A percentile compares a stretch with the other conserved stretches of the same genome.
Conservation (phyloP, 805 yeast species). For the Tetrapisispora fleetii region DNA sequence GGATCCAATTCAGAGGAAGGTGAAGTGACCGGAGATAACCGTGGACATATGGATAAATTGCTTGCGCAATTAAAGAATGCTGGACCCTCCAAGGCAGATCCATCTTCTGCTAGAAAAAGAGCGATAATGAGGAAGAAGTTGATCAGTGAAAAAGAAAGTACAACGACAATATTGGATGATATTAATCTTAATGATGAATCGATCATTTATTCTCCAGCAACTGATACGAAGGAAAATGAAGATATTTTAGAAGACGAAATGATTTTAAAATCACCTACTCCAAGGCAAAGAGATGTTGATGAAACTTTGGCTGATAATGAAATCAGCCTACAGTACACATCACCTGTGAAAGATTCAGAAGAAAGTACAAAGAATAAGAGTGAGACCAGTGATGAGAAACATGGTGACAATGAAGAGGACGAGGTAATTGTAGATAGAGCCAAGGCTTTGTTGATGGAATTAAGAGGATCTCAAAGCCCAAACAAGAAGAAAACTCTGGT, state of each 20-base stretch:
- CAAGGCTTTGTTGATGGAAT: constrained; percentile 49
- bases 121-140: constrained; percentile 64
- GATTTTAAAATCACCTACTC: constrained; percentile 4
- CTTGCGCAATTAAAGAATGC: constrained; percentile 81
- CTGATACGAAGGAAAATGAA: background rate
- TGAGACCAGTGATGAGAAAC: background rate
- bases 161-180: constrained; percentile 8
- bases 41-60: constrained; percentile 70
- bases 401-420: constrained; percentile 20
- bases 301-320: background rate
- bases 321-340: background rate
- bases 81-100: constrained; percentile 67
- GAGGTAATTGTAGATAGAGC: constrained; percentile 40
- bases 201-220: constrained; percentile 21
- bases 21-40: constrained; percentile 20
- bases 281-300: background rate
- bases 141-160: constrained; percentile 21
- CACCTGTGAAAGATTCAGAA: background rate
- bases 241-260: background rate
- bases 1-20: constrained; percentile 4
- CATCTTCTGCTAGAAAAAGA: constrained; percentile 70
- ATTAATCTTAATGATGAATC: constrained; percentile 23
- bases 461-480: constrained; percentile 35
- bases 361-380: background rate
- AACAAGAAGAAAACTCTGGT: constrained; percentile 15